These are phyloP conservation scores for Fistulina hepatica DNA, from an alignment of 1,284 basidiomycete species.

Conservation along the genomic window DNA sequence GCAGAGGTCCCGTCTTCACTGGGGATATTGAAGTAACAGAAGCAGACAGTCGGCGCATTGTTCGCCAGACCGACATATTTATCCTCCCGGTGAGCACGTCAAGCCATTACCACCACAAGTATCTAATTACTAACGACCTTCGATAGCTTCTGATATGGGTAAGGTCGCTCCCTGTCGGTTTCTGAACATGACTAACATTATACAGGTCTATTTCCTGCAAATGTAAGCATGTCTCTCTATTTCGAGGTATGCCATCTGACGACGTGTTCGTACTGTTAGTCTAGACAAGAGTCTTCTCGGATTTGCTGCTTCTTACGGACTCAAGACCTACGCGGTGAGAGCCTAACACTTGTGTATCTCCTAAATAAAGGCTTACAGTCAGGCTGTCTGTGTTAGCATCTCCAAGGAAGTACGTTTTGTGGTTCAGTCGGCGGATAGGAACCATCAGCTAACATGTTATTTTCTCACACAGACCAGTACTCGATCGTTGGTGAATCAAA, in stretches of 20 bases:
- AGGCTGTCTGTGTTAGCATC: neutral
- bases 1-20: too few relatives aligned
- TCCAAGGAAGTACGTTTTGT: neutral
- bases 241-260: neutral
- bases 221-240: conserved; percentile 7
- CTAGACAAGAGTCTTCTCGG: conserved; percentile 12
- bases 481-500: neutral
- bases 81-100: conserved; percentile 9
- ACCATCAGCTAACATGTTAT: neutral
- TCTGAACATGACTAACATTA: neutral
- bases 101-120: neutral
- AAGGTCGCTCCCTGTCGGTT: neutral
- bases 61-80: conserved; percentile 10
- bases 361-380: neutral
- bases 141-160: neutral
- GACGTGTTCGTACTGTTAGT: conserved; percentile 1
- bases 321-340: conserved; percentile 9
- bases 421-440: neutral
- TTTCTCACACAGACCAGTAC: conserved; percentile 1
- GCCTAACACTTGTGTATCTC: neutral
- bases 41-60: conserved; percentile 11
- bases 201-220: conserved; percentile 11
- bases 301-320: conserved; percentile 11
- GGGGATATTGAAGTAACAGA: conserved; percentile 10
- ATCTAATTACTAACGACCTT: neutral